These are phyloP conservation scores for Coemansia sp. DNA, from an alignment of 192 early-diverging fungal species.

Conservation along the genomic window DNA sequence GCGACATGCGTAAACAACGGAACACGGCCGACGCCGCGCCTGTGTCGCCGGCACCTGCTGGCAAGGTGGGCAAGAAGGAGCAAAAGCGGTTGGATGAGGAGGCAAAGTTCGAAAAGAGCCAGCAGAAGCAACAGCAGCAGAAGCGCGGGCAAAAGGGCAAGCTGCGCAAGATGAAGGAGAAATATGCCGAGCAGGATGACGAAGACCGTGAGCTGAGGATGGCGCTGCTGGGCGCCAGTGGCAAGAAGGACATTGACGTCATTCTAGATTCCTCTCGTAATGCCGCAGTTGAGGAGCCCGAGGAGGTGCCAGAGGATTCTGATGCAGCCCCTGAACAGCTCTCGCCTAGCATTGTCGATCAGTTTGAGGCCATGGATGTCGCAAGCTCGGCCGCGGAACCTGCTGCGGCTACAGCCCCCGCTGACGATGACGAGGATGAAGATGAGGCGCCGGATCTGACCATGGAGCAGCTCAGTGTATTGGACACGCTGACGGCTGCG, in stretches of 20 bases:
- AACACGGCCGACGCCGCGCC: not conserved
- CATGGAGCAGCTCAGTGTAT: slow-evolving; percentile 55
- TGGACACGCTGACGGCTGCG: slow-evolving; percentile 80
- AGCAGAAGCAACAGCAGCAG: slow-evolving; percentile 32
- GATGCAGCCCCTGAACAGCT: not conserved
- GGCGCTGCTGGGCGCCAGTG: slow-evolving; percentile 72
- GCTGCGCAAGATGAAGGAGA: slow-evolving; percentile 87
- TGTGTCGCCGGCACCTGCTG: not conserved
- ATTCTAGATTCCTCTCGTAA: not conserved
- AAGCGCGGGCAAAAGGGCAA: slow-evolving; percentile 88
- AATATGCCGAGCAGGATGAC: slow-evolving; percentile 92
- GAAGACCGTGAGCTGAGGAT: slow-evolving; percentile 84
- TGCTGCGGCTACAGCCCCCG: not conserved
- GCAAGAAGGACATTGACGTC: slow-evolving; percentile 45
- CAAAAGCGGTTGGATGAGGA: slow-evolving; percentile 30
- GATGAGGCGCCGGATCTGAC: slow-evolving; percentile 36
- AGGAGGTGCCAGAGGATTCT: not conserved
- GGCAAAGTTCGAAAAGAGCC: slow-evolving; percentile 28
- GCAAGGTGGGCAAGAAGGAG: slow-evolving; percentile 42
- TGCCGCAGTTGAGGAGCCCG: not conserved
- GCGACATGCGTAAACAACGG: slow-evolving; percentile 69
- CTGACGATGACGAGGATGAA: slow-evolving; percentile 32
- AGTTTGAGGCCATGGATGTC: slow-evolving; percentile 15
- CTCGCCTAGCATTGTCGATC: slow-evolving; percentile 26
- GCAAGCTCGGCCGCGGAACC: not conserved